Evolutionary conservation across 108 stramenopile species (phyloP).

Genomic region (Schizochytrium sp.): DNA sequence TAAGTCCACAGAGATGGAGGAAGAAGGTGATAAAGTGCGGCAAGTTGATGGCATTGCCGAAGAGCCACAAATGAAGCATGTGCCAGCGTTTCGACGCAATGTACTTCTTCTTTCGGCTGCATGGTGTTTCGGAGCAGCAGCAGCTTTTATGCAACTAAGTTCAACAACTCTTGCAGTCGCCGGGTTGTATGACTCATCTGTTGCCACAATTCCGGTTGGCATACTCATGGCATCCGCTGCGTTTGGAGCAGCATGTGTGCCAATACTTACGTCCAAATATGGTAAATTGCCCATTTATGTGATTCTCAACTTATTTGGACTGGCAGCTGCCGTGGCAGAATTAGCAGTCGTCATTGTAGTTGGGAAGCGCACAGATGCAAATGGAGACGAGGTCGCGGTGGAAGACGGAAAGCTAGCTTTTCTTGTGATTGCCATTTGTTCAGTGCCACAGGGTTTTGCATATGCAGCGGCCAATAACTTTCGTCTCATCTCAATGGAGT

Average conservation of each 20-base stretch:
- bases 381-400: background rate
- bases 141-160: constrained; percentile 33
- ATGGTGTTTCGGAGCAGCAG: constrained; percentile 25
- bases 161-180: constrained; percentile 5
- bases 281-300: background rate
- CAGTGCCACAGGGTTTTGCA: background rate
- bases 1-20: too few relatives aligned
- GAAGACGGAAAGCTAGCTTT: background rate
- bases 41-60: too few relatives aligned
- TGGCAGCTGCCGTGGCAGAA: background rate
- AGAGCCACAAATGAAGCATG: background rate
- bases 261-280: background rate
- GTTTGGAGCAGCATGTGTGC: background rate
- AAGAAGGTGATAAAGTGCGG: too few relatives aligned
- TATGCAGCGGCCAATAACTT: constrained; percentile 17
- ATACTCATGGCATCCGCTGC: constrained; percentile 23
- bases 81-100: background rate
- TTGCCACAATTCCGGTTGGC: background rate
- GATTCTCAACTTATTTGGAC: background rate
- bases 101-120: constrained; percentile 1
- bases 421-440: background rate
- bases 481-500: background rate
- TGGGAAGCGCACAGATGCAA: background rate
- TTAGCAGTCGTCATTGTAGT: background rate
- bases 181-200: background rate